These are phyloP conservation scores for Crassisporium funariophilum DNA, from an alignment of 768 basidiomycete genomes.

Conservation along the genomic window DNA sequence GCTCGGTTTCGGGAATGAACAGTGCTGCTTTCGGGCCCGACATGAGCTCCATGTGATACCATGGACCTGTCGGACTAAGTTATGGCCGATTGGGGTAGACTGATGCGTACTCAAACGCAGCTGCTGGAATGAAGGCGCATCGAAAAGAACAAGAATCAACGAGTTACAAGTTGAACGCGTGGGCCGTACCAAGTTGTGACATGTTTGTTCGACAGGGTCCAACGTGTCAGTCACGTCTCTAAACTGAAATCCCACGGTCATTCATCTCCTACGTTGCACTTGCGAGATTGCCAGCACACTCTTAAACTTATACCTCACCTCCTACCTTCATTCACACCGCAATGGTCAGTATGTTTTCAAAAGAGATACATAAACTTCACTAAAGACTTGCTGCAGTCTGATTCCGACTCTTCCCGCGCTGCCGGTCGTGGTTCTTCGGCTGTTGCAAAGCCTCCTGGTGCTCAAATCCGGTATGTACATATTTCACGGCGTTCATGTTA, in stretches of 20 bases:
- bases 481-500: not conserved
- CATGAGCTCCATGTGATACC: no score
- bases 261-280: constrained; percentile 25
- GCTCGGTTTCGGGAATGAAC: no score
- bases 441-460: constrained; percentile 75
- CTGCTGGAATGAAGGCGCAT: no score
- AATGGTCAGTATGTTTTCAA: constrained; percentile 39
- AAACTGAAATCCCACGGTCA: constrained; percentile 30
- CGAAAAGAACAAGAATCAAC: no score
- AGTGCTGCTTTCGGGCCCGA: no score
- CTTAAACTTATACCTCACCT: constrained; percentile 17
- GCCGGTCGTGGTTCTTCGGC: constrained; percentile 43
- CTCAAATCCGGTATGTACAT: constrained; percentile 72
- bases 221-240: constrained; percentile 35
- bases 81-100: no score
- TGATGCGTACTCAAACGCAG: no score
- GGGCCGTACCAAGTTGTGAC: no score
- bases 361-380: not conserved
- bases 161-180: no score
- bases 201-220: not conserved
- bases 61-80: no score
- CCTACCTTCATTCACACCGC: constrained; percentile 20
- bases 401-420: constrained; percentile 69
- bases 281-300: constrained; percentile 35
- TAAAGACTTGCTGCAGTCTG: constrained; percentile 52